These are phyloP conservation scores for Gloeophyllum trabeum DNA, from an alignment of 768 basidiomycete species.

Conservation along the genomic window DNA sequence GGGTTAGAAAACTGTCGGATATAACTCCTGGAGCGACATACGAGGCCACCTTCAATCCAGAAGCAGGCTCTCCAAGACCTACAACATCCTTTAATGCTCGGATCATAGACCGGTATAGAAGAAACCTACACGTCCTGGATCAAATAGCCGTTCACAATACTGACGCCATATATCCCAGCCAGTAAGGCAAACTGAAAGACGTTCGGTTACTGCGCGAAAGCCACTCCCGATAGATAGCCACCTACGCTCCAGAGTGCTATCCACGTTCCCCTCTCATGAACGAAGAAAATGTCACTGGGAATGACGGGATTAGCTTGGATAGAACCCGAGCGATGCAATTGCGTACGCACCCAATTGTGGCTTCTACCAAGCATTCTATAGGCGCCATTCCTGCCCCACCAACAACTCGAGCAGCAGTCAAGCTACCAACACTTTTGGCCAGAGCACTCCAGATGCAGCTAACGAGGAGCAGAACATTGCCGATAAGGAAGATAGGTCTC, in stretches of 20 bases:
- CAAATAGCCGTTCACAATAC: constrained; percentile 7
- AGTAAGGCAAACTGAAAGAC: constrained; percentile 4
- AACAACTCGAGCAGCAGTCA: constrained; percentile 7
- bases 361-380: constrained; percentile 9
- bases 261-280: constrained; percentile 8
- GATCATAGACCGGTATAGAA: not conserved
- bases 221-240: no score
- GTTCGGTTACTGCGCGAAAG: no score
- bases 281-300: constrained; percentile 8
- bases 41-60: constrained; percentile 5
- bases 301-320: not conserved
- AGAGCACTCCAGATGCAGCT: constrained; percentile 8
- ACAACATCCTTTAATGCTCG: not conserved
- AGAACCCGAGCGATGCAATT: not conserved
- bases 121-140: constrained; percentile 6
- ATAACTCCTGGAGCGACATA: not conserved
- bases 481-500: constrained; percentile 8
- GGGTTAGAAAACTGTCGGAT: not conserved
- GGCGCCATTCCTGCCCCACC: constrained; percentile 10
- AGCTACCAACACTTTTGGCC: constrained; percentile 6
- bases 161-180: constrained; percentile 6
- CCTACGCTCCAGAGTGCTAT: constrained; percentile 7
- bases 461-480: constrained; percentile 5
- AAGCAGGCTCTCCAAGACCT: constrained; percentile 7
- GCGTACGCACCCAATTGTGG: constrained; percentile 7